Base-by-base conservation (phyloP, 2,329 filamentous ascomycete genomes). In the Aspergillus felis region DNA sequence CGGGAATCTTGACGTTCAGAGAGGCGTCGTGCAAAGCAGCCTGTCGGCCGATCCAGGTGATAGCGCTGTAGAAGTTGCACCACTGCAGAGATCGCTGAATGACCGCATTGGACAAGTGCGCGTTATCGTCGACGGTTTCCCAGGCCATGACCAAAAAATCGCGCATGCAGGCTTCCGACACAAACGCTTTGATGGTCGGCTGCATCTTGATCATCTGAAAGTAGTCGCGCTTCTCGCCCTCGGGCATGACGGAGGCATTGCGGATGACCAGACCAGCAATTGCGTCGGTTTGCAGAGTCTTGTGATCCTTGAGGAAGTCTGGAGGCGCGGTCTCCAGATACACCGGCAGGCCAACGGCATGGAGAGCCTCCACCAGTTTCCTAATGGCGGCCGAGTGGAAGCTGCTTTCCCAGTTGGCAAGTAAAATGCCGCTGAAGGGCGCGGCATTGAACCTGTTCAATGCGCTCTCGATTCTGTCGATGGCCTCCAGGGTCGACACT, bases 51-150 rank as follows among this genome's bases (percentile, higher is more conserved):
- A 79, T 78, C 76, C 77, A 81, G 6, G 72, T 68, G 5, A 80
- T 67, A 4, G 71, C 73, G 57, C 73, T 79, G 63, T 80, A 78
- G 61, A 79, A 81, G 27, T 73, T 73, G 60, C 75, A 78, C 79
- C 79, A 81, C 29, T 75, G 71, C 49, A 76, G 72, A 29, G 74
- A 76, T 49, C 79, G 66, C 57, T 75, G 75, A 17, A 78, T 61
- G 8, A 79, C 72, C 0, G 78, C 75, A 61, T 79, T 78, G 1
- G 73, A 68, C 14, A 77, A 35, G 3, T 62, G 42, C 4, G 71
- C 71, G 35, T 71, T 60, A 54, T 80, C 68, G 32, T 78, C 72
- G 10, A 79, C 58, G 0, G 76, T 78, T 54, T 81, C 78, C 78
- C 78, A 81, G 5, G 73, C 71, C 55, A 79, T 67, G 1, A 79